phyloP scores from a whole-genome alignment of 2,329 filamentous ascomycete species.

The Alternaria consortialis region DNA sequence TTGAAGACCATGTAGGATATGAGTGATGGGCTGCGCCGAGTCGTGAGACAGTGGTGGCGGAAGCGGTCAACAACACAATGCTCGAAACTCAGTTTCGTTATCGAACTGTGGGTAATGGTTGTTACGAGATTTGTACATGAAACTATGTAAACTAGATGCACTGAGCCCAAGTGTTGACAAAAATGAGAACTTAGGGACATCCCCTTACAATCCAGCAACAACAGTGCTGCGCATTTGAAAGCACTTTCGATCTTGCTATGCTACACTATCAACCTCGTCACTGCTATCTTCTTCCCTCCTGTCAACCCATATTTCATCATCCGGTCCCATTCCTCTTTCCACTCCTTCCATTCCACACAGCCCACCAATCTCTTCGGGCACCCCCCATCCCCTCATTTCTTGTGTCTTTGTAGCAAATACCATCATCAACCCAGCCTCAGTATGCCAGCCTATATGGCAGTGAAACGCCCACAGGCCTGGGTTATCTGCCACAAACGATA shows the following conservation, averaged over 20 bases:
- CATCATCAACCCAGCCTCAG: slow-evolving; percentile 57
- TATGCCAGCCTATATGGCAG: slow-evolving; percentile 76
- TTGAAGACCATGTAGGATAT: background rate
- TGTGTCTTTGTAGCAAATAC: slow-evolving; percentile 64
- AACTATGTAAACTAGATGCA: slow-evolving; percentile 2
- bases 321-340: slow-evolving; percentile 56
- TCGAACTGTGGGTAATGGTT: background rate
- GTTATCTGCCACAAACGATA: slow-evolving; percentile 69
- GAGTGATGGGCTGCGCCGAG: background rate
- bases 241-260: background rate
- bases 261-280: background rate
- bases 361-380: slow-evolving; percentile 57
- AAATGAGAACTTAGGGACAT: background rate
- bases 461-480: slow-evolving; percentile 71
- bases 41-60: background rate
- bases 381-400: slow-evolving; percentile 51
- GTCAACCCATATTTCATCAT: slow-evolving; percentile 60
- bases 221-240: background rate
- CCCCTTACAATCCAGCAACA: background rate
- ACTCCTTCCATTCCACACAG: slow-evolving; percentile 59
- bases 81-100: background rate
- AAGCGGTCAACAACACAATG: background rate
- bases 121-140: slow-evolving; percentile 6
- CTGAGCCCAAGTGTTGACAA: background rate
- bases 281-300: slow-evolving; percentile 11